These are phyloP conservation scores for Deinandra increscens DNA, from an alignment of 129 eudicot species.

Conservation along the genomic window DNA sequence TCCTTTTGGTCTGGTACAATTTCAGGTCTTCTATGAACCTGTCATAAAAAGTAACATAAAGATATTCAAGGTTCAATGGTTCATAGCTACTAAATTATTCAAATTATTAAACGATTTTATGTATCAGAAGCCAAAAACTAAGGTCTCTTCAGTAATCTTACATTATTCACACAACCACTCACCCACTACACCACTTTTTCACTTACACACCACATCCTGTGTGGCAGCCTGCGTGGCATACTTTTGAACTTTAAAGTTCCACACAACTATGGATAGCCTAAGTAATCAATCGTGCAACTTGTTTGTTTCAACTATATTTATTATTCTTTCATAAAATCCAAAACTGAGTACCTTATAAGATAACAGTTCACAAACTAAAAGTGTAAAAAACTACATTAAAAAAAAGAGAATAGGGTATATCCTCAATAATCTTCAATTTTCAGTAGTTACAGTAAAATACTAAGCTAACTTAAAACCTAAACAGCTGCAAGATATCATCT, in stretches of 20 bases:
- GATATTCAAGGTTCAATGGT: conserved; percentile 3
- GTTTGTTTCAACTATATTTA: background rate
- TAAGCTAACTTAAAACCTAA: background rate
- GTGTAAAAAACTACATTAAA: background rate
- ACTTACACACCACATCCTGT: no score
- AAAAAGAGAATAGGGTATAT: background rate
- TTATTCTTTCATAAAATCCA: background rate
- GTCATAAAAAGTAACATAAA: conserved; percentile 43
- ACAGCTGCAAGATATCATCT: background rate
- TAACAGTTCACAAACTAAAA: background rate
- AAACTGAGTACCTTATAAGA: background rate
- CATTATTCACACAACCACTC: no score
- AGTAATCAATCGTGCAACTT: background rate
- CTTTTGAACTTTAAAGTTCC: no score
- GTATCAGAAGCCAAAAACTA: background rate
- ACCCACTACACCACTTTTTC: no score
- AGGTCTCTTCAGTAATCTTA: background rate
- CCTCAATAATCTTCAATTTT: background rate
- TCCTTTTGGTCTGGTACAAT: conserved; percentile 96
- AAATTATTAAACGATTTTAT: background rate
- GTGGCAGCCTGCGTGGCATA: no score
- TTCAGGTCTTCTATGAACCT: conserved; percentile 91
- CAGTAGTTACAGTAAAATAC: background rate
- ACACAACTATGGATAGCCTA: no score
- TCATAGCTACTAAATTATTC: background rate